These are phyloP conservation scores for Macaranga tanarius DNA, from an alignment of 441 rosid genomes.

Conservation along the genomic window DNA sequence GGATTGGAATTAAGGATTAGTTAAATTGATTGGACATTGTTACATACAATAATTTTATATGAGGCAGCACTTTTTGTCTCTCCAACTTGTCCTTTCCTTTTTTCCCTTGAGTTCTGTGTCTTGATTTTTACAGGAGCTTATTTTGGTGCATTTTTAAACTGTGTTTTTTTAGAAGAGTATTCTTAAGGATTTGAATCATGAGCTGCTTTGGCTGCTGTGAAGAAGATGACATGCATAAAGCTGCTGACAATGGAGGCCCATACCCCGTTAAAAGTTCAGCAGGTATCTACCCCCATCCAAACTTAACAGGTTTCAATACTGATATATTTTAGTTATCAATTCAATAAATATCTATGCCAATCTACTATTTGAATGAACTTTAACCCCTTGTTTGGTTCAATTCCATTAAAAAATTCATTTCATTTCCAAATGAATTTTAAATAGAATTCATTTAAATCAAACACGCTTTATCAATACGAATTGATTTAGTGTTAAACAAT, in stretches of 20 bases:
- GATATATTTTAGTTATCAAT: background rate
- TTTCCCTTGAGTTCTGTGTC: background rate
- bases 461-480: too few relatives aligned
- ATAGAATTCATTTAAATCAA: too few relatives aligned
- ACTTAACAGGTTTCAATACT: background rate
- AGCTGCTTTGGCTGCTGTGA: constrained; percentile 83
- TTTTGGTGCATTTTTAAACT: background rate
- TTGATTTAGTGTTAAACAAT: too few relatives aligned
- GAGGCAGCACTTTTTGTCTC: background rate
- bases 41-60: background rate
- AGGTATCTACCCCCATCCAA: constrained; percentile 34
- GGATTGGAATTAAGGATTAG: background rate
- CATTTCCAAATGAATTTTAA: constrained; percentile 12
- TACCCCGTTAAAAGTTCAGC: constrained; percentile 56
- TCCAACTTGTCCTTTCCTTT: background rate
- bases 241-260: constrained; percentile 64
- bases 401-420: too few relatives aligned
- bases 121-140: too few relatives aligned
- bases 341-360: background rate
- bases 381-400: too few relatives aligned
- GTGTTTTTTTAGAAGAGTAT: constrained; percentile 16
- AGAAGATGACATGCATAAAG: constrained; percentile 72
- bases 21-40: background rate
- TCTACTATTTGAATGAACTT: constrained; percentile 14
- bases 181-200: constrained; percentile 45